Evolutionary conservation across 345 rosid species (phyloP).

Genomic region (Lenwebbia sp.): DNA sequence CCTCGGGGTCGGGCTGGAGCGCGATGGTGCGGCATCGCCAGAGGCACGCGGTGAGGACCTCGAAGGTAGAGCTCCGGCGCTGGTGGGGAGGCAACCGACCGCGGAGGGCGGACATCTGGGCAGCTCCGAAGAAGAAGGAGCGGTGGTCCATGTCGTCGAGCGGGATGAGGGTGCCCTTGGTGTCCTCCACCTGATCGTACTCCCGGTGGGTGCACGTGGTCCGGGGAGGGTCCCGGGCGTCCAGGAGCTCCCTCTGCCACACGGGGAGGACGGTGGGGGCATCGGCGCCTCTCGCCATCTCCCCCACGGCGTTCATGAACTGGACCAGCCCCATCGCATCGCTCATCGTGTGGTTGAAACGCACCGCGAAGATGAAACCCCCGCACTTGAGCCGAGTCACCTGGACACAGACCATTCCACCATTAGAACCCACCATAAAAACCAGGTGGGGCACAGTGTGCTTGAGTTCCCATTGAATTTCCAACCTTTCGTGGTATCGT

Average conservation of each 20-base stretch:
- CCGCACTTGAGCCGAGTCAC: constrained; percentile 5
- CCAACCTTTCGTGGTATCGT: neutral
- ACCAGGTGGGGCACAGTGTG: neutral
- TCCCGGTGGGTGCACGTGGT: constrained; percentile 33
- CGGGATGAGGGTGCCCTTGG: constrained; percentile 7
- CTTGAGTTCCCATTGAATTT: neutral
- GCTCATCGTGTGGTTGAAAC: constrained; percentile 28
- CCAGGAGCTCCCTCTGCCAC: constrained; percentile 36
- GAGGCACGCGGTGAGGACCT: constrained; percentile 33
- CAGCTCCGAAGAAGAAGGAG: constrained; percentile 39
- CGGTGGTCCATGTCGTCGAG: constrained; percentile 17
- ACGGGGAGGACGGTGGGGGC: constrained; percentile 28
- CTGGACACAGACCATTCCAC: neutral
- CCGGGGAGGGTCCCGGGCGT: constrained; percentile 16
- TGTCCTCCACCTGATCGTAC: constrained; percentile 25
- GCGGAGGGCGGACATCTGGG: constrained; percentile 26
- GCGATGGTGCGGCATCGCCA: constrained; percentile 55
- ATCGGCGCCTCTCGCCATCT: constrained; percentile 22
- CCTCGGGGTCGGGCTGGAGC: constrained; percentile 30
- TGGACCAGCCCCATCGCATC: constrained; percentile 35
- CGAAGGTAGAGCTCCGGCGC: constrained; percentile 20
- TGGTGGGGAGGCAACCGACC: constrained; percentile 22
- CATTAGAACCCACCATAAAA: neutral
- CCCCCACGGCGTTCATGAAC: constrained; percentile 29
- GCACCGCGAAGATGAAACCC: constrained; percentile 1